phyloP scores from a whole-genome alignment of 345 rosid genomes.

The Chamaenerion angustifolium region DNA sequence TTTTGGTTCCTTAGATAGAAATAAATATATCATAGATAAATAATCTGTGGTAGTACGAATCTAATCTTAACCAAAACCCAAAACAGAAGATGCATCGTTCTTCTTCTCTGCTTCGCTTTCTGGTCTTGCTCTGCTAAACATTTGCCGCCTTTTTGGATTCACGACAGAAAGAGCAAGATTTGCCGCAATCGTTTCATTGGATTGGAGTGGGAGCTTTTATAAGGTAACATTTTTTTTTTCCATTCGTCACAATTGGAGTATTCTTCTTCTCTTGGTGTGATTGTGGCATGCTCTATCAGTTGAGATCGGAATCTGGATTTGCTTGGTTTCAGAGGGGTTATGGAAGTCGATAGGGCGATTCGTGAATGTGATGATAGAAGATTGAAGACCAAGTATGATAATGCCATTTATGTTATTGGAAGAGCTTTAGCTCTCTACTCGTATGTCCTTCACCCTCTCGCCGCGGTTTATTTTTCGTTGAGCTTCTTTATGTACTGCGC shows the following conservation, averaged over 20 bases:
- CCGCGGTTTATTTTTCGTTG: neutral
- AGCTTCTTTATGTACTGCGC: neutral
- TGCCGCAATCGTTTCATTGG: too few species aligned
- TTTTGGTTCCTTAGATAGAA: neutral
- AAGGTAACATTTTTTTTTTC: slow-evolving; percentile 1
- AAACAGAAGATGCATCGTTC: neutral
- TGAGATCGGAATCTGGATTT: too few species aligned
- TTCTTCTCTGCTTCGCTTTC: neutral
- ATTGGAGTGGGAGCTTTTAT: neutral
- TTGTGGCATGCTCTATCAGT: too few species aligned
- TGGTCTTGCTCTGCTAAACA: neutral
- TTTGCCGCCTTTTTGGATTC: neutral
- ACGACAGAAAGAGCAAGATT: slow-evolving; percentile 1
- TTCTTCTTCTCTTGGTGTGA: too few species aligned
- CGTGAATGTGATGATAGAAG: slow-evolving; percentile 71
- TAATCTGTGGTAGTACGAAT: neutral
- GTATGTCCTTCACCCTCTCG: slow-evolving; percentile 24
- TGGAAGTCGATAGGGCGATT: slow-evolving; percentile 92
- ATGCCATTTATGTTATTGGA: slow-evolving; percentile 75
- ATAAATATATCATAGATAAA: neutral
- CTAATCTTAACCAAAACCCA: neutral
- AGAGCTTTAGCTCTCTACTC: slow-evolving; percentile 87
- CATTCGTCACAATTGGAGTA: neutral
- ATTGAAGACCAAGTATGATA: slow-evolving; percentile 81
- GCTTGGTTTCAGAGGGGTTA: slow-evolving; percentile 16